These are phyloP conservation scores for Litsea cubeba DNA, from an alignment of 164 flowering plant species.

Conservation along the genomic window DNA sequence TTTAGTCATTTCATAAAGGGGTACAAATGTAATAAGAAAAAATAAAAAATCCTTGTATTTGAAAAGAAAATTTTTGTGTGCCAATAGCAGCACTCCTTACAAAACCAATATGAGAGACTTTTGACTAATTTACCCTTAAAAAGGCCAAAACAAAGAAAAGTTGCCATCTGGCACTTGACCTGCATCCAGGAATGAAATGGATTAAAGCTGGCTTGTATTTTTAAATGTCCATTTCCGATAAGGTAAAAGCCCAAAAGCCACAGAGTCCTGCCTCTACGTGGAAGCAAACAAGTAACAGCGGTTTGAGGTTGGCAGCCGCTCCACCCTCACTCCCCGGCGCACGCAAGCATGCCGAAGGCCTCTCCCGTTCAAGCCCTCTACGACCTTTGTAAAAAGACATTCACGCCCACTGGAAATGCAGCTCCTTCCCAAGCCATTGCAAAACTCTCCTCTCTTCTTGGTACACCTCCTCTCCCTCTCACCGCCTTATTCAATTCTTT, in stretches of 20 bases:
- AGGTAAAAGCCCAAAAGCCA: background rate
- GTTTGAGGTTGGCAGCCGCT: background rate
- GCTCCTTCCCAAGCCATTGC: conserved; percentile 45
- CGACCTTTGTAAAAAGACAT: conserved; percentile 58
- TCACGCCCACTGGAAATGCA: conserved; percentile 38
- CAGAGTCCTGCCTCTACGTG: background rate
- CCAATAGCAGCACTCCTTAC: too few species aligned
- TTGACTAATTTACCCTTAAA: too few species aligned
- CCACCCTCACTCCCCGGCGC: background rate
- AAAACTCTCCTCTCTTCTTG: conserved; percentile 56
- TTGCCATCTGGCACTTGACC: too few species aligned
- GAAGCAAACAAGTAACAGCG: background rate
- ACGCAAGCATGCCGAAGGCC: conserved; percentile 19
- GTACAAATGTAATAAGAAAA: too few species aligned
- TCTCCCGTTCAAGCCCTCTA: conserved; percentile 55
- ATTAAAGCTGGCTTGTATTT: too few species aligned
- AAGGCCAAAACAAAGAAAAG: too few species aligned
- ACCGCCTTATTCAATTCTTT: background rate
- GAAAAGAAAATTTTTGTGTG: too few species aligned
- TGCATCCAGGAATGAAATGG: too few species aligned
- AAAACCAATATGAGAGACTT: too few species aligned
- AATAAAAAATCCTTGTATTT: too few species aligned
- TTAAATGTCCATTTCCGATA: too few species aligned
- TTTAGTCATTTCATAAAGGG: too few species aligned
- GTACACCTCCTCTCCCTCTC: conserved; percentile 25